Evolutionary conservation across 306 rosid genomes (phyloP).

Genomic region (Rosa lucieae): DNA sequence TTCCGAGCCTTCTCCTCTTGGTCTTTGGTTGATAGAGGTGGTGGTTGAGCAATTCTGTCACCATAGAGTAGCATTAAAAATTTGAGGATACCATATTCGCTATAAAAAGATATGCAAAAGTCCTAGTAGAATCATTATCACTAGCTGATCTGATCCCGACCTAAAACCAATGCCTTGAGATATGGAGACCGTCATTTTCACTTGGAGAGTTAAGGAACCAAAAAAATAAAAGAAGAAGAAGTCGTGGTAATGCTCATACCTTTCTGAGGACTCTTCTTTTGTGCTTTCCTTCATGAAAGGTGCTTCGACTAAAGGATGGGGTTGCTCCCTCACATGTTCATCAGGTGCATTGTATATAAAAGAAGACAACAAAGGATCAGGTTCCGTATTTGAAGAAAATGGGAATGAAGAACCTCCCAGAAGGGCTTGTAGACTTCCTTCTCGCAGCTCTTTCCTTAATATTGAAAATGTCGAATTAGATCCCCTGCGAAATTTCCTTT

Average conservation of each 20-base stretch:
- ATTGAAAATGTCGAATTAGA: slow-evolving; percentile 59
- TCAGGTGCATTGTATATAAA: slow-evolving; percentile 68
- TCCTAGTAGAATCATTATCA: not conserved
- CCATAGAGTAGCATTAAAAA: not conserved
- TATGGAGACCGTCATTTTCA: not conserved
- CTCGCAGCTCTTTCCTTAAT: slow-evolving; percentile 78
- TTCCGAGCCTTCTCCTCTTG: slow-evolving; percentile 66
- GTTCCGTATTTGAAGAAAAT: slow-evolving; percentile 56
- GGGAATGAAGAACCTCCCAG: slow-evolving; percentile 67
- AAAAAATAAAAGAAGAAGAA: not conserved
- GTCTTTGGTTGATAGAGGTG: slow-evolving; percentile 54
- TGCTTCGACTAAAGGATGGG: slow-evolving; percentile 45
- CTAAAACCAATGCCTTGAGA: not conserved
- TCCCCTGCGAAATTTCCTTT: slow-evolving; percentile 67
- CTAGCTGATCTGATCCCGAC: not conserved
- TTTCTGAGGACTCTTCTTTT: slow-evolving; percentile 42
- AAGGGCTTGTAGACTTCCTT: slow-evolving; percentile 75
- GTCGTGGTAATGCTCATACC: slow-evolving; percentile 29
- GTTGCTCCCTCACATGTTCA: slow-evolving; percentile 38
- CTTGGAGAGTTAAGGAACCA: not conserved
- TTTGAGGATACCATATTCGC: not conserved
- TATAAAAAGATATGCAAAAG: not conserved
- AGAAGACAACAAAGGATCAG: slow-evolving; percentile 81
- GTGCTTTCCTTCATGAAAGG: slow-evolving; percentile 44
- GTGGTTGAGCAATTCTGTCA: slow-evolving; percentile 53